phyloP scores from a whole-genome alignment of 2,329 filamentous ascomycete species.

The Lecanoromycetidae sp. region DNA sequence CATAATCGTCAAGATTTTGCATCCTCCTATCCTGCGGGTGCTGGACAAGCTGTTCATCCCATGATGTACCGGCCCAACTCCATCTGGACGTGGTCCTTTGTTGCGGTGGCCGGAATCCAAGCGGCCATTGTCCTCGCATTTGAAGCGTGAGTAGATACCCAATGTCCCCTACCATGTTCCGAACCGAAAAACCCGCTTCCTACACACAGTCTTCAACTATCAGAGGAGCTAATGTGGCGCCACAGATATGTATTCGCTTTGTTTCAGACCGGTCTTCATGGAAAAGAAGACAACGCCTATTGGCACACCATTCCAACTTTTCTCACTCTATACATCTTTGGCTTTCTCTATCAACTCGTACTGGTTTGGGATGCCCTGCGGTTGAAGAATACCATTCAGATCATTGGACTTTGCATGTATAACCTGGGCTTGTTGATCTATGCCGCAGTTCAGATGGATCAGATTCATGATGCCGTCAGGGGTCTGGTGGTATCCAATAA shows the following conservation, averaged over 20 bases:
- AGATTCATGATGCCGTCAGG: conserved; percentile 64
- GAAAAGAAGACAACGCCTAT: conserved; percentile 28
- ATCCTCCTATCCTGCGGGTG: conserved; percentile 25
- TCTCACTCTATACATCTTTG: conserved; percentile 91
- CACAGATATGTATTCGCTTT: conserved; percentile 74
- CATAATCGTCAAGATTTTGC: conserved; percentile 42
- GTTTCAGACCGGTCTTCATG: conserved; percentile 56
- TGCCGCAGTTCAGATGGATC: conserved; percentile 81
- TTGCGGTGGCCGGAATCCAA: conserved; percentile 61
- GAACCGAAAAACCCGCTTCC: too few relatives aligned
- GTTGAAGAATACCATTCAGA: conserved; percentile 94
- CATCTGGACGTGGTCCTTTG: conserved; percentile 80
- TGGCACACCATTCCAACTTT: conserved; percentile 77
- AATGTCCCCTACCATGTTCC: too few relatives aligned
- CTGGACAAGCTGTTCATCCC: conserved; percentile 19
- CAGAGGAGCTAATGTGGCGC: conserved; percentile 1
- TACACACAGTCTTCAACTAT: neutral
- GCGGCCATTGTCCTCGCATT: conserved; percentile 68
- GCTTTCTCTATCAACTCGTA: conserved; percentile 81
- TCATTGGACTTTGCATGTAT: conserved; percentile 88
- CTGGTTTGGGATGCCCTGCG: conserved; percentile 88
- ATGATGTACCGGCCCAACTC: conserved; percentile 69
- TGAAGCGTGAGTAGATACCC: conserved; percentile 65
- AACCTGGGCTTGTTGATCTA: conserved; percentile 89
- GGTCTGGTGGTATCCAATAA: conserved; percentile 37